Evolutionary conservation across 2,329 filamentous ascomycete species (phyloP).

Genomic region (Fusarium zealandicum): DNA sequence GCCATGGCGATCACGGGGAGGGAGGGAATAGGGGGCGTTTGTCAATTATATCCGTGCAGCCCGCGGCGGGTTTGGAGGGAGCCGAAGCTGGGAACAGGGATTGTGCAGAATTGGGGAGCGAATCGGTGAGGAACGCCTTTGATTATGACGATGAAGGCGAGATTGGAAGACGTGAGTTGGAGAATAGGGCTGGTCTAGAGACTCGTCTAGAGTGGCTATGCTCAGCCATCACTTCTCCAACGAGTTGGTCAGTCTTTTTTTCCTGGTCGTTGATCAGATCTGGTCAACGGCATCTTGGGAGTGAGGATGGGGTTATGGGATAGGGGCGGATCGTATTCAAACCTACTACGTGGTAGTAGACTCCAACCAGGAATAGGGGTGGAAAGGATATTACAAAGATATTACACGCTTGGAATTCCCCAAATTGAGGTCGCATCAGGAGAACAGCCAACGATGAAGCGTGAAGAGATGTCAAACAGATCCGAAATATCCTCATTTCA

Average conservation of each 20-base stretch:
- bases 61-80: neutral
- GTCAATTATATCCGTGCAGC: slow-evolving; percentile 2
- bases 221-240: no score
- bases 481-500: slow-evolving; percentile 29
- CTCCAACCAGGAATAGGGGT: slow-evolving; percentile 1
- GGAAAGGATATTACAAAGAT: no score
- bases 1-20: slow-evolving; percentile 1
- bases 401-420: no score
- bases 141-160: neutral
- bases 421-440: neutral
- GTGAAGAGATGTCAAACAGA: slow-evolving; percentile 25
- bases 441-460: neutral
- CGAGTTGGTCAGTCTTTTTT: no score
- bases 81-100: neutral
- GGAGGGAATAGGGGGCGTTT: slow-evolving; percentile 16
- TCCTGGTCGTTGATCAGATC: no score
- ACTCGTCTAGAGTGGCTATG: no score
- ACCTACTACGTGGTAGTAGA: no score
- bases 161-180: neutral
- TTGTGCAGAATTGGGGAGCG: neutral
- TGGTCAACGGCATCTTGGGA: neutral
- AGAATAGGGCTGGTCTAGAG: no score
- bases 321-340: neutral
- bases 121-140: neutral
- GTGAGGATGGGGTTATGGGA: neutral